phyloP scores from a whole-genome alignment of 2,329 filamentous ascomycete species.

The Seiridium unicorne region DNA sequence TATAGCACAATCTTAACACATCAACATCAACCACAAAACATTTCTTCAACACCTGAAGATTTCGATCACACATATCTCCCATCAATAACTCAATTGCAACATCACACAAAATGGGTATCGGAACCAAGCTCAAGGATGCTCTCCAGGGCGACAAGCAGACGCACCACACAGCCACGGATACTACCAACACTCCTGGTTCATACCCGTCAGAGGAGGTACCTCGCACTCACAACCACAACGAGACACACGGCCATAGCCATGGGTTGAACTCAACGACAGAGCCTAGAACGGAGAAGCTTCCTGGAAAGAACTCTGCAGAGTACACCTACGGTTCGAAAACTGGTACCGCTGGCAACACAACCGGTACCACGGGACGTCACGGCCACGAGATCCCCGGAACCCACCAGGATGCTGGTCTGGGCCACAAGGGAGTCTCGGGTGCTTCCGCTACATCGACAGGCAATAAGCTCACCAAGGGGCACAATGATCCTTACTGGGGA shows the following conservation, averaged over 20 bases:
- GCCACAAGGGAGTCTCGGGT: neutral
- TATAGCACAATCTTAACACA: too few species aligned
- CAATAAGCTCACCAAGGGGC: slow-evolving; percentile 13
- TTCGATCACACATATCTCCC: neutral
- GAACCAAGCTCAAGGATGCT: slow-evolving; percentile 22
- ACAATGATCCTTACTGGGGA: slow-evolving; percentile 7
- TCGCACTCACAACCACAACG: slow-evolving; percentile 12
- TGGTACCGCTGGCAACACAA: neutral
- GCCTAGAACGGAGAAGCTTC: slow-evolving; percentile 1
- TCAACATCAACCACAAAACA: too few species aligned
- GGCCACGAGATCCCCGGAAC: neutral
- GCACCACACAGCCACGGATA: slow-evolving; percentile 2
- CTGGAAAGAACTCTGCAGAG: slow-evolving; percentile 4
- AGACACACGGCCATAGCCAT: neutral
- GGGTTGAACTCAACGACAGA: neutral
- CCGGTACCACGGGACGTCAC: neutral
- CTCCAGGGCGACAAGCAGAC: slow-evolving; percentile 16
- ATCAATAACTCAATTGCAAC: neutral
- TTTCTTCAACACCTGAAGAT: neutral
- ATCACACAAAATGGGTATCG: slow-evolving; percentile 18
- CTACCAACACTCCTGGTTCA: slow-evolving; percentile 12
- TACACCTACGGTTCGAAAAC: slow-evolving; percentile 7
- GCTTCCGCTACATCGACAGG: neutral
- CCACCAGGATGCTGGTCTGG: neutral
- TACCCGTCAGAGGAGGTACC: slow-evolving; percentile 15